phyloP scores from a whole-genome alignment of 2,329 filamentous ascomycete species.

The Alternaria sp. region DNA sequence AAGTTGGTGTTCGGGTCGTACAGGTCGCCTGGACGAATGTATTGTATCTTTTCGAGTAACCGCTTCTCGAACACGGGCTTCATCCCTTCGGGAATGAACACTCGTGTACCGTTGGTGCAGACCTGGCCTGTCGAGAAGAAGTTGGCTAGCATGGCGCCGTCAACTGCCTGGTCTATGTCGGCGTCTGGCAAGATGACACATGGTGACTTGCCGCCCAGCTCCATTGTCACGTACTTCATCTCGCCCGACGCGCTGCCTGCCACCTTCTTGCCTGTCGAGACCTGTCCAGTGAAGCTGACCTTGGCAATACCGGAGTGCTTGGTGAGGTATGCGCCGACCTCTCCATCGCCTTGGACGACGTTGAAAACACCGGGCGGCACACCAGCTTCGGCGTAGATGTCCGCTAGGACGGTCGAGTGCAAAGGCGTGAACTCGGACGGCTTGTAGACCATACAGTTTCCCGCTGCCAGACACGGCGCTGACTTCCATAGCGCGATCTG shows the following conservation, averaged over 20 bases:
- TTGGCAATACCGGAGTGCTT: slow-evolving; percentile 78
- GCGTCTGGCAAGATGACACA: slow-evolving; percentile 82
- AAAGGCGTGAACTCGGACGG: slow-evolving; percentile 86
- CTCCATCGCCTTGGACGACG: slow-evolving; percentile 80
- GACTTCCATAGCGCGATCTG: slow-evolving; percentile 93
- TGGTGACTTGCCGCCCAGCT: slow-evolving; percentile 87
- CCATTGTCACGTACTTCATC: slow-evolving; percentile 94
- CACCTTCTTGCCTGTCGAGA: slow-evolving; percentile 82
- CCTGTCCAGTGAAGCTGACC: slow-evolving; percentile 89
- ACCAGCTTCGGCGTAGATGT: slow-evolving; percentile 80
- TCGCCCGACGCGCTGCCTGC: slow-evolving; percentile 75
- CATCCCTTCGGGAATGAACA: slow-evolving; percentile 76
- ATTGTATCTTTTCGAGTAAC: slow-evolving; percentile 73
- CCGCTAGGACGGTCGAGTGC: slow-evolving; percentile 78
- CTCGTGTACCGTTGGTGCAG: slow-evolving; percentile 89
- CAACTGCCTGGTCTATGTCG: slow-evolving; percentile 79
- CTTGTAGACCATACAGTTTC: slow-evolving; percentile 92
- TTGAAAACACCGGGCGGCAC: slow-evolving; percentile 86
- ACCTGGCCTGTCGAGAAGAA: slow-evolving; percentile 92
- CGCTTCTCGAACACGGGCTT: slow-evolving; percentile 73
- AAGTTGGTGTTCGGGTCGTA: slow-evolving; percentile 79
- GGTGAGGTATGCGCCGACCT: slow-evolving; percentile 78
- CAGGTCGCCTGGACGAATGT: slow-evolving; percentile 75
- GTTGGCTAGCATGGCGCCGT: slow-evolving; percentile 92
- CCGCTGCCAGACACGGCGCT: slow-evolving; percentile 82